Base-by-base conservation (phyloP, 371 early-diverging fungal genomes). In the Rhizopus arrhizus region DNA sequence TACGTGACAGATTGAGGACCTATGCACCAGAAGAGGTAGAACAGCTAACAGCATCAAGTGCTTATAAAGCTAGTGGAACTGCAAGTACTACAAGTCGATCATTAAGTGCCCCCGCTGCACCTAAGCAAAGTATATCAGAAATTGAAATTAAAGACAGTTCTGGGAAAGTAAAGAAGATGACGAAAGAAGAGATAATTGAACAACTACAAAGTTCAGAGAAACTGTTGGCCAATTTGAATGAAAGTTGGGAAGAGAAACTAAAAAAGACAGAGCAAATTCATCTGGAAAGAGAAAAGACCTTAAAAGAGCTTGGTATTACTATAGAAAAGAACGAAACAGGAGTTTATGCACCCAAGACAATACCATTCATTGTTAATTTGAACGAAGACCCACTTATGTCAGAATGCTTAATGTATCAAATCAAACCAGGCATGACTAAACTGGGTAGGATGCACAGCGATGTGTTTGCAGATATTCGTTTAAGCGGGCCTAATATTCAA, bases 341-440 rank as follows among this genome's bases (percentile, higher is more conserved):
- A 7, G 83, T 95, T 7, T 87, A 88, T 59, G 87, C 91, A 2
- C 94, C 96, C 3, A 89, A 91, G 54, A 85, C 85, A 40, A 84
- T 89, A 29, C 95, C 96, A 3, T 94, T 94, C 72, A 77, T 96
- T 45, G 89, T 95, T 55, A 96, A 95, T 60, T 75, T 94, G 51
- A 93, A 91, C 69, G 95, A 95, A 61, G 94, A 96, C 70, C 94
- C 95, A 13, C 84, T 91, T 47, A 89, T 93, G 91, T 89, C 91
- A 8, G 93, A 96, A 69, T 94, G 94, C 55, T 72, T 96, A 11
- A 87, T 96, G 45, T 94, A 94, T 69, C 89, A 90, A 56, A 78
- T 96, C 54, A 91, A 91, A 50, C 86, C 85, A 4, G 95, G 95
- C 4, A 68, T 69, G 7, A 93, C 93, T 0, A 68, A 73, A 0